Evolutionary conservation across 176 grass and related monocot genomes (phyloP).

Genomic region (Poa annua): DNA sequence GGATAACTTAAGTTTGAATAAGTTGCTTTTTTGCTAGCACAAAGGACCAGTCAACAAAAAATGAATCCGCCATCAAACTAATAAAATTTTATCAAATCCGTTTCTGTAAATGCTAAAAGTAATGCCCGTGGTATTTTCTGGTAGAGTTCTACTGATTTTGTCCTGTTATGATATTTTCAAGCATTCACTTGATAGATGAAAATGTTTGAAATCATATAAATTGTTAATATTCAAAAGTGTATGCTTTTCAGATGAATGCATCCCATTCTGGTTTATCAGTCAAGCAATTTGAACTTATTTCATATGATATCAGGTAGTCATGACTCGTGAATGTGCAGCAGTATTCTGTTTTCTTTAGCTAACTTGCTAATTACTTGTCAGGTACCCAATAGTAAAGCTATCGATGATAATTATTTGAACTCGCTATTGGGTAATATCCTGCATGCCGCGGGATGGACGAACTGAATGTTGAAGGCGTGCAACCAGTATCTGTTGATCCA

Average conservation of each 20-base stretch:
- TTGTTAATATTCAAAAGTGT: neutral
- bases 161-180: slow-evolving; percentile 1
- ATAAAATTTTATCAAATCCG: neutral
- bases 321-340: neutral
- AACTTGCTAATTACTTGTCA: slow-evolving; percentile 27
- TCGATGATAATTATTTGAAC: slow-evolving; percentile 32
- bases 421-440: neutral
- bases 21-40: neutral
- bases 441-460: slow-evolving; percentile 49
- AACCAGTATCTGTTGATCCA: slow-evolving; percentile 5
- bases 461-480: slow-evolving; percentile 25
- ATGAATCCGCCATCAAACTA: neutral
- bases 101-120: neutral
- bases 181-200: neutral
- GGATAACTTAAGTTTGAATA: neutral
- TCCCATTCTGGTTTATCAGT: neutral
- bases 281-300: neutral
- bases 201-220: neutral
- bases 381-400: neutral
- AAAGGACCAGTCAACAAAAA: neutral
- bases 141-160: neutral
- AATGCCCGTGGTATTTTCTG: neutral
- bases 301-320: neutral
- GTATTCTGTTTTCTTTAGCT: neutral
- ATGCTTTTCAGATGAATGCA: neutral